Conservation (phyloP, 441 rosid genomes). For the Brassica balearica region DNA sequence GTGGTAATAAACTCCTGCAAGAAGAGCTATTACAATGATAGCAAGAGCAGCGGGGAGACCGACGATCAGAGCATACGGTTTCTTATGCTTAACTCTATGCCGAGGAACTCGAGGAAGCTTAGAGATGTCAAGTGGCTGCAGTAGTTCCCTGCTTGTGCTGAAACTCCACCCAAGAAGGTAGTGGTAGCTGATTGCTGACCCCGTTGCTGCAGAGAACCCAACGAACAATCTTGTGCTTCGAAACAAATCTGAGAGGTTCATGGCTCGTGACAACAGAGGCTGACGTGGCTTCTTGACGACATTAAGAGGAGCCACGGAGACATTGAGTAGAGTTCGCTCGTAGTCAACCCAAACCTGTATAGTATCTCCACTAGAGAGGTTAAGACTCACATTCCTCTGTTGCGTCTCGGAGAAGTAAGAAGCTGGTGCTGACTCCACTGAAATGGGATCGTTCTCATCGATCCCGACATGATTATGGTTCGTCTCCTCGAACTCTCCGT, state of each 20-base stretch:
- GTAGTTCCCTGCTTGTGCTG: constrained; percentile 40
- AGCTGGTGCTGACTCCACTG: constrained; percentile 47
- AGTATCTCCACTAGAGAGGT: constrained; percentile 48
- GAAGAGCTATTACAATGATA: constrained; percentile 21
- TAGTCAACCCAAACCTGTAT: constrained; percentile 71
- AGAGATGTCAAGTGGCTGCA: constrained; percentile 43
- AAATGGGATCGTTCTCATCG: constrained; percentile 54
- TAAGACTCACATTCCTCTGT: constrained; percentile 40
- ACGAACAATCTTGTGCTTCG: constrained; percentile 50
- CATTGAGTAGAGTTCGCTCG: constrained; percentile 46
- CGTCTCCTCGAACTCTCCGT: constrained; percentile 45
- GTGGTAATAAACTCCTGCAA: constrained; percentile 38
- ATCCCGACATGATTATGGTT: constrained; percentile 67
- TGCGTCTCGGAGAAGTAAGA: constrained; percentile 47
- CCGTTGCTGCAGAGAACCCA: constrained; percentile 72
- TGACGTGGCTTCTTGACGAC: constrained; percentile 37
- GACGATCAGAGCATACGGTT: constrained; percentile 7
- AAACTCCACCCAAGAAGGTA: constrained; percentile 77
- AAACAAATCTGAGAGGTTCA: constrained; percentile 53
- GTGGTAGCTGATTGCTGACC: constrained; percentile 45
- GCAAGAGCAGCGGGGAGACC: constrained; percentile 1
- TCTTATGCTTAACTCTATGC: constrained; percentile 26
- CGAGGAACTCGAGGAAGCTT: constrained; percentile 50
- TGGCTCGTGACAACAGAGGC: constrained; percentile 54
- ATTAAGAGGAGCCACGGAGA: constrained; percentile 57